A percentile compares a stretch with the other conserved stretches of the same genome.
phyloP scores from a whole-genome alignment of 305 asterid species.

The Rubia peregrina region DNA sequence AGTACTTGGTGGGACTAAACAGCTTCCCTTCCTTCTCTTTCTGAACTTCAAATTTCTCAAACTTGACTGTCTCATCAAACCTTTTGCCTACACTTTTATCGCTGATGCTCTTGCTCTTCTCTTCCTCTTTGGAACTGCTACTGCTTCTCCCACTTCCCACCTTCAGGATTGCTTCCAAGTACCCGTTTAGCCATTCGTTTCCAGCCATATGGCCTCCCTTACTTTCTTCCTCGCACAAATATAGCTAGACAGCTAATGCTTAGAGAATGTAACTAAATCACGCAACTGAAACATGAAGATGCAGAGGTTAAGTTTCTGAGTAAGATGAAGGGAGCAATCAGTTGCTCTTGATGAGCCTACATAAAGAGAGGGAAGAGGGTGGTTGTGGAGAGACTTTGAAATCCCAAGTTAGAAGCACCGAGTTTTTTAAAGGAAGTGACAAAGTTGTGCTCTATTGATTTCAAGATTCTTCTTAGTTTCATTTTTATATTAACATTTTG shows the following conservation, averaged over 20 bases:
- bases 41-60: conserved; percentile 21
- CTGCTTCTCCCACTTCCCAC: conserved; percentile 32
- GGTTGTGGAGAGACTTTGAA: conserved; percentile 14
- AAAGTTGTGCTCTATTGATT: too few species aligned
- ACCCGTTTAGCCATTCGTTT: conserved; percentile 68
- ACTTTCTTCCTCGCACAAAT: background rate
- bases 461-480: background rate
- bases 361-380: background rate
- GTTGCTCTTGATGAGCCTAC: background rate
- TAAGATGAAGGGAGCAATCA: background rate
- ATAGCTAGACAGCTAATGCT: background rate
- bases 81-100: conserved; percentile 16
- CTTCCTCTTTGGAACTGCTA: conserved; percentile 20
- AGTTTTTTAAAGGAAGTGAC: conserved; percentile 16
- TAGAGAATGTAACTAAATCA: background rate
- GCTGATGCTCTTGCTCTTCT: conserved; percentile 14
- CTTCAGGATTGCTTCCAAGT: conserved; percentile 70
- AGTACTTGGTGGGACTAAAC: conserved; percentile 56
- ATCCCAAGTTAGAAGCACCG: conserved; percentile 19
- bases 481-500: background rate
- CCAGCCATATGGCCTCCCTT: conserved; percentile 31
- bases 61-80: conserved; percentile 31
- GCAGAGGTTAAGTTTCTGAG: background rate
- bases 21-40: conserved; percentile 37
- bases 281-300: background rate